These are phyloP conservation scores for Aspergillus eucalypticola DNA, from an alignment of 2,329 filamentous ascomycete genomes.

Conservation along the genomic window DNA sequence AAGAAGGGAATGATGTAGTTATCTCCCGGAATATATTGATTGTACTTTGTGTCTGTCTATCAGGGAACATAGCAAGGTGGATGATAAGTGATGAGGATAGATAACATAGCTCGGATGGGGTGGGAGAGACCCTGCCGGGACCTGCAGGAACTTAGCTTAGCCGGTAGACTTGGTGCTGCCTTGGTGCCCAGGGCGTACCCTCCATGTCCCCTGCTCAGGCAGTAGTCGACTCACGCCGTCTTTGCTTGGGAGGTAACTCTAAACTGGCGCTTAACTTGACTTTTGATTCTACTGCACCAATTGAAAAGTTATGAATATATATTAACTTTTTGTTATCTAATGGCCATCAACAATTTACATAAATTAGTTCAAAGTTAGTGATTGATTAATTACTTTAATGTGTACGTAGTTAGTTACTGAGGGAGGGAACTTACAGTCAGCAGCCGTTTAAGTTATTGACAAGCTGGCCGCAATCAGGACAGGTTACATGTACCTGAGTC, in stretches of 20 bases:
- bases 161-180: slow-evolving; percentile 11
- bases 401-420: no score
- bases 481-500: background rate
- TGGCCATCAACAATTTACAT: background rate
- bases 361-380: no score
- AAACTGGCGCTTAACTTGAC: background rate
- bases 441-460: background rate
- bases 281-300: background rate
- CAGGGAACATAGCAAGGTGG: background rate
- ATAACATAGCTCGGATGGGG: slow-evolving; percentile 8
- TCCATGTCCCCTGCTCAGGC: background rate
- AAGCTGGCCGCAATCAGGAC: background rate
- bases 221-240: background rate
- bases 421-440: no score
- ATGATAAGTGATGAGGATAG: background rate
- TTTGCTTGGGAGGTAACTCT: background rate
- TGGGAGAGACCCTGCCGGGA: slow-evolving; percentile 18
- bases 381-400: no score
- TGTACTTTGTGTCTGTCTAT: background rate
- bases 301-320: background rate
- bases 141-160: slow-evolving; percentile 26
- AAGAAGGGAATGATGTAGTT: background rate
- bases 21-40: background rate
- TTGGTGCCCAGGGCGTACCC: slow-evolving; percentile 10
- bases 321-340: background rate